A percentile compares a stretch with the other conserved stretches of the same genome.
Conservation (phyloP, 2,329 filamentous ascomycete genomes). For the Claviceps maximensis region DNA sequence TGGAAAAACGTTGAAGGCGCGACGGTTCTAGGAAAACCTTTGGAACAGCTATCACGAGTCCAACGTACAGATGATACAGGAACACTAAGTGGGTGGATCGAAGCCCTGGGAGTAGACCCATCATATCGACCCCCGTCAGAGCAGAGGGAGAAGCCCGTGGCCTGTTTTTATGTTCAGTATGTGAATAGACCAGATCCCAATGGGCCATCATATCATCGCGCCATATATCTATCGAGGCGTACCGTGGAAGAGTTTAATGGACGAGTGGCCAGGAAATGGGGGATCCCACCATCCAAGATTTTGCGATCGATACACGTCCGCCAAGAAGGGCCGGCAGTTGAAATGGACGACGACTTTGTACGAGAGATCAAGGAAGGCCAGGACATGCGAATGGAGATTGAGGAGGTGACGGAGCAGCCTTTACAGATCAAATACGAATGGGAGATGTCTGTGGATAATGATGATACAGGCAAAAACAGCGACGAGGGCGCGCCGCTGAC, state of each 20-base stretch:
- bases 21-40: conserved; percentile 26
- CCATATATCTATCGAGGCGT: conserved; percentile 71
- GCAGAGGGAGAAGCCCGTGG: conserved; percentile 56
- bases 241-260: conserved; percentile 61
- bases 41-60: conserved; percentile 40
- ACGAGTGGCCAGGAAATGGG: conserved; percentile 66
- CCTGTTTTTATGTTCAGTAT: conserved; percentile 73
- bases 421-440: conserved; percentile 38
- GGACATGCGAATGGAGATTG: conserved; percentile 69
- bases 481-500: conserved; percentile 9
- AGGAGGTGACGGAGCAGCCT: conserved; percentile 26
- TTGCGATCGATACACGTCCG: conserved; percentile 60
- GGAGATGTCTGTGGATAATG: conserved; percentile 45
- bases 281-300: conserved; percentile 60
- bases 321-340: conserved; percentile 62
- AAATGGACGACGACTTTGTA: conserved; percentile 84
- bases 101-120: conserved; percentile 80
- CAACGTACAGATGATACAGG: conserved; percentile 46
- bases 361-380: conserved; percentile 76
- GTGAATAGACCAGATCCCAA: conserved; percentile 35
- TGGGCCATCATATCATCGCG: conserved; percentile 57
- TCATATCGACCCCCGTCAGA: conserved; percentile 71
- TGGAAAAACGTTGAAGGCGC: conserved; percentile 49
- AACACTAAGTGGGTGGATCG: conserved; percentile 69
- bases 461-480: conserved; percentile 15